phyloP scores from a whole-genome alignment of 495 filamentous ascomycete genomes.

The Aspergillus cavernicola region DNA sequence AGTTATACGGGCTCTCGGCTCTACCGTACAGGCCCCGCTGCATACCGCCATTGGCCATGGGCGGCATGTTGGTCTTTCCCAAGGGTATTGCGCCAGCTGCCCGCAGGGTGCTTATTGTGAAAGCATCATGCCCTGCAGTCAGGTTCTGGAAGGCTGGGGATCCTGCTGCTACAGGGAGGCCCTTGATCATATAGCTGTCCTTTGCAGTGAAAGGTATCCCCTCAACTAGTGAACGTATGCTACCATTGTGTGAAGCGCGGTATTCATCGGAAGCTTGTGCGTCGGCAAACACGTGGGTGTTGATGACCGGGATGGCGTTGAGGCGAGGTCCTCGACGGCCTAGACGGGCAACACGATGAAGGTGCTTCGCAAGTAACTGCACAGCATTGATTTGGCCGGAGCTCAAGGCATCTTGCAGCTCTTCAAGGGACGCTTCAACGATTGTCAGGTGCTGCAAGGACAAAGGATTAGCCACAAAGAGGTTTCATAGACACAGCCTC shows the following conservation, averaged over 20 bases:
- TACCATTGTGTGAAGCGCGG: too few species aligned
- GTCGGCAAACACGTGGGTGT: conserved; percentile 20
- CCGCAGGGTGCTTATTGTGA: too few species aligned
- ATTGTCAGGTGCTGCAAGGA: neutral
- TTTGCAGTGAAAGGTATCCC: too few species aligned
- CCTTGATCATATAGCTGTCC: too few species aligned
- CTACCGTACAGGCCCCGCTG: conserved; percentile 31
- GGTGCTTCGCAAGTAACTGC: conserved; percentile 43
- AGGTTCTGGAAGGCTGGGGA: too few species aligned
- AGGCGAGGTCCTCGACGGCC: conserved; percentile 25
- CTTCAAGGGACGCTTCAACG: neutral
- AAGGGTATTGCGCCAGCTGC: too few species aligned
- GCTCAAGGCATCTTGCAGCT: neutral
- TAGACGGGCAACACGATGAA: conserved; percentile 36
- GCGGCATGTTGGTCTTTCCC: too few species aligned
- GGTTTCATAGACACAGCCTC: too few species aligned
- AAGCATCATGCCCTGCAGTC: too few species aligned
- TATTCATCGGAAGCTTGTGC: too few species aligned
- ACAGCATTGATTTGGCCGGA: conserved; percentile 33
- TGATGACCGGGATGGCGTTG: conserved; percentile 27
- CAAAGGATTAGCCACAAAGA: neutral
- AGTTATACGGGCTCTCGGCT: conserved; percentile 30
- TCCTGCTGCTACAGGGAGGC: too few species aligned
- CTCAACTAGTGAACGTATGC: too few species aligned
- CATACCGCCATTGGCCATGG: conserved; percentile 32